Percentiles rank a stretch among this genome's conserved stretches.
Conservation (phyloP, 2,329 filamentous ascomycete species). For the Verruconis gallopava region DNA sequence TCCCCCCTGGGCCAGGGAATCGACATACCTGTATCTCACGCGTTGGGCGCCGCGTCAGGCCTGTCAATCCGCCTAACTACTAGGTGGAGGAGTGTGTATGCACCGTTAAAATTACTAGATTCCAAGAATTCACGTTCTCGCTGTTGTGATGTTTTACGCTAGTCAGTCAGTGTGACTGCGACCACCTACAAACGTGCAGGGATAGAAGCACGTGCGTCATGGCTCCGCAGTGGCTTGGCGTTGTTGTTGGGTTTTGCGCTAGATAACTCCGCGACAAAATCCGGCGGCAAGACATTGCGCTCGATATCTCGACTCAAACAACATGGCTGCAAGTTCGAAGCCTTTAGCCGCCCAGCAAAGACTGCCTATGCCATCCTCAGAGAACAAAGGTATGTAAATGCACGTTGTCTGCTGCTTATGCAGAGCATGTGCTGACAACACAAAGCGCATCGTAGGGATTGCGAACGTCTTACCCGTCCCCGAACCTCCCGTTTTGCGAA, state of each 20-base stretch:
- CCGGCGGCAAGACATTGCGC: constrained; percentile 11
- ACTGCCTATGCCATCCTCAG: constrained; percentile 8
- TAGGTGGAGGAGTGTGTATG: too few species aligned
- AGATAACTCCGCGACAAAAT: constrained; percentile 13
- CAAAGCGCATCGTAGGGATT: constrained; percentile 9
- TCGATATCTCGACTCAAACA: constrained; percentile 12
- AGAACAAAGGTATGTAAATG: constrained; percentile 9
- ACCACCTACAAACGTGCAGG: too few species aligned
- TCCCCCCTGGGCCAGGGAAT: too few species aligned
- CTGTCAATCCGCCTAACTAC: too few species aligned
- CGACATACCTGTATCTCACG: too few species aligned
- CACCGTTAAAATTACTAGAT: too few species aligned
- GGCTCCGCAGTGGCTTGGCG: constrained; percentile 11
- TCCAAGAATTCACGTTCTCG: too few species aligned
- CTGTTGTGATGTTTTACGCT: too few species aligned
- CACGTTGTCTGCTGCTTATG: constrained; percentile 4
- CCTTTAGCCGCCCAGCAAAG: constrained; percentile 11
- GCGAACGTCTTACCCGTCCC: constrained; percentile 8
- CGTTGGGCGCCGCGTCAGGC: too few species aligned
- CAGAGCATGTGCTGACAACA: constrained; percentile 11
- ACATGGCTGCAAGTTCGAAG: constrained; percentile 11
- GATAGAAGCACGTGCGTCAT: constrained; percentile 11
- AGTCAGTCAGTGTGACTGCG: too few species aligned
- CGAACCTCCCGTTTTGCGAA: constrained; percentile 9
- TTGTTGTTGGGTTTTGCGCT: constrained; percentile 12